Percentiles rank a stretch among this genome's conserved stretches.
These are phyloP conservation scores for Magnaporthiopsis poae DNA, from an alignment of 2,329 filamentous ascomycete genomes.

Conservation along the genomic window DNA sequence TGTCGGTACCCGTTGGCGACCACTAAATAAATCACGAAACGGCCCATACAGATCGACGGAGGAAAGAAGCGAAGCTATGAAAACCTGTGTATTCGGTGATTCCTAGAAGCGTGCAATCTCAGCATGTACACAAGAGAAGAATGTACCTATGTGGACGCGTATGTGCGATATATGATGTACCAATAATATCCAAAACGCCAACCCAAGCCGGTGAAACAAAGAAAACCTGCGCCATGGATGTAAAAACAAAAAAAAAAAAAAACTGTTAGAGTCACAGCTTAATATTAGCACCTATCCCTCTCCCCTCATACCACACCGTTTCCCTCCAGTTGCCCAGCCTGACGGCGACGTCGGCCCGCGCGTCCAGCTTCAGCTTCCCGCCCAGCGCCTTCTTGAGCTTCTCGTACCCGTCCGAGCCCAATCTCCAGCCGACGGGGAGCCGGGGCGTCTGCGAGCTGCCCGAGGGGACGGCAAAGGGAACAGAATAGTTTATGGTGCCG, in stretches of 20 bases:
- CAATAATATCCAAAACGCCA: not conserved
- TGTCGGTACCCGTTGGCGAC: not conserved
- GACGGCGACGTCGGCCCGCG: slow-evolving; percentile 64
- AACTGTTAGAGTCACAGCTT: slow-evolving; percentile 27
- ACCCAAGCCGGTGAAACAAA: not conserved
- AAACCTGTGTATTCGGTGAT: too few species aligned
- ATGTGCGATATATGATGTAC: not conserved
- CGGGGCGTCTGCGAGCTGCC: slow-evolving; percentile 63
- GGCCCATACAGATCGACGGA: not conserved
- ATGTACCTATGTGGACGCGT: not conserved
- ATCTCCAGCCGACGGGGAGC: slow-evolving; percentile 71
- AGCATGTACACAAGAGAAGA: not conserved
- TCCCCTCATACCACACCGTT: slow-evolving; percentile 58
- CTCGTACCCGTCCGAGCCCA: slow-evolving; percentile 71
- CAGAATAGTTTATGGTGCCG: slow-evolving; percentile 65
- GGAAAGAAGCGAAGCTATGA: too few species aligned
- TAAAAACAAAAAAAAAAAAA: not conserved
- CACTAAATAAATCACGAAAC: not conserved
- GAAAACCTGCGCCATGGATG: not conserved
- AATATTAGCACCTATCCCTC: slow-evolving; percentile 60
- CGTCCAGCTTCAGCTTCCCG: slow-evolving; percentile 68
- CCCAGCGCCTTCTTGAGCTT: slow-evolving; percentile 72
- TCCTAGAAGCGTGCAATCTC: too few species aligned
- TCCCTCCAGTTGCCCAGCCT: slow-evolving; percentile 67
- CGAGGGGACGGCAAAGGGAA: slow-evolving; percentile 67